These are phyloP conservation scores for Mycena metata DNA, from an alignment of 768 basidiomycete species.

Conservation along the genomic window DNA sequence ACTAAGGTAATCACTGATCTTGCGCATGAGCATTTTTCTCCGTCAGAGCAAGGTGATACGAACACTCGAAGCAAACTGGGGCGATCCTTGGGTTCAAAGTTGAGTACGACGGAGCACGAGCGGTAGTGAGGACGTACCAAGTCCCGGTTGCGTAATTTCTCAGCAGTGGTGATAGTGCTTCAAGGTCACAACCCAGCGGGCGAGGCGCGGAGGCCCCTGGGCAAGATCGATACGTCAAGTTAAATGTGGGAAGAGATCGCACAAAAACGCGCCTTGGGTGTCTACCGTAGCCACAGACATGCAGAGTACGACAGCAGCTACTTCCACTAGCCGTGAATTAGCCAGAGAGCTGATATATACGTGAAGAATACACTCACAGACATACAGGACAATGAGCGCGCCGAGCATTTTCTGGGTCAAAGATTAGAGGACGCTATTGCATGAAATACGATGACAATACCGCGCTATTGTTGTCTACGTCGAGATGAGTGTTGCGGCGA, in stretches of 20 bases:
- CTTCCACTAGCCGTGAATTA: conserved; percentile 19
- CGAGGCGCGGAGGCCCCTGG: conserved; percentile 27
- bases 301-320: conserved; percentile 30
- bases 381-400: conserved; percentile 14
- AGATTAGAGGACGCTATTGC: background rate
- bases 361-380: background rate
- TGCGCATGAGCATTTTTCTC: background rate
- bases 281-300: background rate
- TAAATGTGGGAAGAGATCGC: background rate
- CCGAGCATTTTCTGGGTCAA: conserved; percentile 19
- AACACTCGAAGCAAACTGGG: conserved; percentile 37
- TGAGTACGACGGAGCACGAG: too few relatives aligned
- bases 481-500: background rate
- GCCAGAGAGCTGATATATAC: too few relatives aligned
- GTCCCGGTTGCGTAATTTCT: conserved; percentile 32
- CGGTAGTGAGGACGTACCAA: conserved; percentile 13
- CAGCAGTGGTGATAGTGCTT: conserved; percentile 6
- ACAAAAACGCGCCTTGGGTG: conserved; percentile 22
- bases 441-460: background rate
- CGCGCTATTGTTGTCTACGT: conserved; percentile 34
- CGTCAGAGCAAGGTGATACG: background rate
- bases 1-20: conserved; percentile 29
- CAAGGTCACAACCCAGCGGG: conserved; percentile 31
- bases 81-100: conserved; percentile 26
- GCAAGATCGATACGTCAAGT: background rate